Conservation (phyloP, 108 stramenopile species). For the Cyclotella baltica region DNA sequence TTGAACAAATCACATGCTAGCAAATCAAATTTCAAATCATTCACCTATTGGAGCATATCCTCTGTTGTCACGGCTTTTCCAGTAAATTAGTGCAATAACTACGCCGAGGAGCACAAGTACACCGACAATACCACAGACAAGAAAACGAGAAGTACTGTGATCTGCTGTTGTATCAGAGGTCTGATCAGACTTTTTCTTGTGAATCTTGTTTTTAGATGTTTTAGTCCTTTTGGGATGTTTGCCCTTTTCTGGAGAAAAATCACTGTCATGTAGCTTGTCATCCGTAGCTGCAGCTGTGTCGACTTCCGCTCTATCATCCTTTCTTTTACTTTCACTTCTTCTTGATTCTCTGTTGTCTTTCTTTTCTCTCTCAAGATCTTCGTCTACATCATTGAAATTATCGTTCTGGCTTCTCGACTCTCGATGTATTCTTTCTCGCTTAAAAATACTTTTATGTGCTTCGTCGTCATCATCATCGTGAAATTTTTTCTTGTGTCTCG, state of each 20-base stretch:
- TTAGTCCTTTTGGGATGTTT: background rate
- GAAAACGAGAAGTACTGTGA: background rate
- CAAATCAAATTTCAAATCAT: background rate
- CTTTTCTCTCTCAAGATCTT: no score
- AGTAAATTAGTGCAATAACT: background rate
- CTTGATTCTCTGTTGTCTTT: background rate
- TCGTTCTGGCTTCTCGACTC: no score
- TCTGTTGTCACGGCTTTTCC: background rate
- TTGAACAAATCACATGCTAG: background rate
- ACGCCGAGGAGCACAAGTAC: slow-evolving; percentile 7
- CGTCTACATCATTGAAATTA: no score
- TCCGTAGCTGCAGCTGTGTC: background rate
- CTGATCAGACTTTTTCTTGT: background rate
- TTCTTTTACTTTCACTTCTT: slow-evolving; percentile 1
- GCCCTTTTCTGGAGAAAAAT: background rate
- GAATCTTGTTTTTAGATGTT: background rate
- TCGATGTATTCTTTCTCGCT: no score
- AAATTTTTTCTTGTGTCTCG: no score
- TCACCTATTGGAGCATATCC: background rate
- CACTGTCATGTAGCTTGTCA: background rate
- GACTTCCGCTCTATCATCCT: background rate
- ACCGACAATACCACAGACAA: background rate
- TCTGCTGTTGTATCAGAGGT: background rate
- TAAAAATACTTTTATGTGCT: no score
- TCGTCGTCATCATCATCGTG: no score